phyloP scores from a whole-genome alignment of 306 rosid species.

The Lablab purpureus region DNA sequence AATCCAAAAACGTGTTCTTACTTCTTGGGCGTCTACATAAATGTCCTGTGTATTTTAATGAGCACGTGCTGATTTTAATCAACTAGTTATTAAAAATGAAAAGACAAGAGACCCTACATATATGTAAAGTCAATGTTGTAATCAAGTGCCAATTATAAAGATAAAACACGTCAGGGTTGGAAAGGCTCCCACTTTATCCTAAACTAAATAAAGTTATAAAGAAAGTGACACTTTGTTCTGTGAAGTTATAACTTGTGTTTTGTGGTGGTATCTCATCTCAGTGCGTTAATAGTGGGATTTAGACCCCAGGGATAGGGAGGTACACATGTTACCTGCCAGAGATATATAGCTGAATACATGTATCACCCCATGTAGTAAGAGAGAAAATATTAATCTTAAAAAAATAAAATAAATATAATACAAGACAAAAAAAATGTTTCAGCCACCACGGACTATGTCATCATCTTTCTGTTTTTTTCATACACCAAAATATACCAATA shows the following conservation, averaged over 20 bases:
- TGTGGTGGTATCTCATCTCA: not conserved
- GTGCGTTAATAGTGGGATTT: no score
- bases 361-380: not conserved
- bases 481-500: no score
- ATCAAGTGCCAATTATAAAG: conserved; percentile 15
- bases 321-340: not conserved
- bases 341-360: no score
- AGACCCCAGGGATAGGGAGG: not conserved
- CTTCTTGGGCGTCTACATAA: not conserved
- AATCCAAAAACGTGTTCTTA: not conserved
- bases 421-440: not conserved
- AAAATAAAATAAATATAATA: not conserved
- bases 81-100: not conserved
- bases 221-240: conserved; percentile 7
- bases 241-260: not conserved
- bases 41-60: not conserved
- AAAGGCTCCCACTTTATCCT: not conserved
- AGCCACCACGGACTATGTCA: not conserved
- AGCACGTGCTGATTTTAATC: not conserved
- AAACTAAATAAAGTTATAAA: not conserved
- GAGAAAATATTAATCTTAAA: not conserved
- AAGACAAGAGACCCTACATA: not conserved
- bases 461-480: no score
- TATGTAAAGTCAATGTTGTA: not conserved
- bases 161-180: not conserved